Conservation (phyloP, 1,284 basidiomycete species). For the Trametes versicolor region DNA sequence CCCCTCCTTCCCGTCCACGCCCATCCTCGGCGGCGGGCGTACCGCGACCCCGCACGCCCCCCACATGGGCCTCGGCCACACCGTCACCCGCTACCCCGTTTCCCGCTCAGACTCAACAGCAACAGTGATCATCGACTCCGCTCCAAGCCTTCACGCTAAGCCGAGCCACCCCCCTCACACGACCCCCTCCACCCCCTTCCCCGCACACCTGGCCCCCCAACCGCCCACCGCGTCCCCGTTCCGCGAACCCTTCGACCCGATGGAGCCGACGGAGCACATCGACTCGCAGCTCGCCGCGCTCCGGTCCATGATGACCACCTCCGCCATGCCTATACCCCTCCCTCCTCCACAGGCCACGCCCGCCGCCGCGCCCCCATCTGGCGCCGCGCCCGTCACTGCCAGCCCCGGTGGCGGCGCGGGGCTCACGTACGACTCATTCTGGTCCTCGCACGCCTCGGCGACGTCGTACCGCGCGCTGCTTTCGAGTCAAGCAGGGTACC, state of each 20-base stretch:
- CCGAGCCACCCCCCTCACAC: neutral
- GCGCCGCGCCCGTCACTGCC: constrained; percentile 13
- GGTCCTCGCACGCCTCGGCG: constrained; percentile 60
- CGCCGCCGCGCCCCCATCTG: neutral
- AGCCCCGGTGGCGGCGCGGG: constrained; percentile 17
- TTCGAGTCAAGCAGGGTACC: neutral
- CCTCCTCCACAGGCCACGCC: constrained; percentile 13
- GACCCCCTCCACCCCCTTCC: constrained; percentile 4
- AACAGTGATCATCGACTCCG: constrained; percentile 27
- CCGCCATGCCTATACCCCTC: constrained; percentile 26
- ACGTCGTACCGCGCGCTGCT: constrained; percentile 26
- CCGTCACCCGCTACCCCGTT: constrained; percentile 29
- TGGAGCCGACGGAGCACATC: constrained; percentile 34
- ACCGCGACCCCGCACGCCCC: constrained; percentile 29
- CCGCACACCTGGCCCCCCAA: constrained; percentile 7
- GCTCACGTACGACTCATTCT: constrained; percentile 74
- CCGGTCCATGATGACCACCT: constrained; percentile 32
- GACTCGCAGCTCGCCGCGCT: constrained; percentile 35
- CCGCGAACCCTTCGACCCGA: constrained; percentile 35
- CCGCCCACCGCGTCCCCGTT: constrained; percentile 12
- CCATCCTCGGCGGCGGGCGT: constrained; percentile 9
- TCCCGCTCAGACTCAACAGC: constrained; percentile 31
- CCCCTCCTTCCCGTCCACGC: constrained; percentile 24
- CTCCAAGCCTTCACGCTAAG: constrained; percentile 15
- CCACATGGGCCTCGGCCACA: constrained; percentile 20